A percentile compares a stretch with the other conserved stretches of the same genome.
These are phyloP conservation scores for Calonectria honghensis DNA, from an alignment of 2,329 filamentous ascomycete genomes.

Conservation along the genomic window DNA sequence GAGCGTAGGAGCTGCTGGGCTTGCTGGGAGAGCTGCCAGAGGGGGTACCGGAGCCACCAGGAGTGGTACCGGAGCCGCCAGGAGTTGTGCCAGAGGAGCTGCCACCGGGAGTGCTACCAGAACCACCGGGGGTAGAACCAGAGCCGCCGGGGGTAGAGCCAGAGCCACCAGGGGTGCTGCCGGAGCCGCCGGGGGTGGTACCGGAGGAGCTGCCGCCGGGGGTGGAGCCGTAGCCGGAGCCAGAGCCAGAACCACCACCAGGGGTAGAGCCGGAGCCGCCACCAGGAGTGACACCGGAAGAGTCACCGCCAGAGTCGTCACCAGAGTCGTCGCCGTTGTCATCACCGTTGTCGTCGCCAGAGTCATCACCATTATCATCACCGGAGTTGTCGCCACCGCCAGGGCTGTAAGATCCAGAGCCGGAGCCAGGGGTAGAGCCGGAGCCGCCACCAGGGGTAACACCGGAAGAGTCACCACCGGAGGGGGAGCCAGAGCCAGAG, in stretches of 20 bases:
- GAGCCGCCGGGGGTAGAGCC: not conserved
- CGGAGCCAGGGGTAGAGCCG: not conserved
- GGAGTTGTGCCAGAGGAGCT: not conserved
- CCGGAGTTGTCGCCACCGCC: not conserved
- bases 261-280: not conserved
- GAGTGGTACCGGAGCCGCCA: not conserved
- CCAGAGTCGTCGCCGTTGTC: conserved; percentile 1
- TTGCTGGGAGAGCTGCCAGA: not conserved
- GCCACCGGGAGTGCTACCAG: too few species aligned
- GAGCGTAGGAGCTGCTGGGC: not conserved
- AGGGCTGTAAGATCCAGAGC: conserved; percentile 3
- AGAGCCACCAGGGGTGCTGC: not conserved
- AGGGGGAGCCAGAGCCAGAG: not conserved
- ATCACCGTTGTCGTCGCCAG: not conserved
- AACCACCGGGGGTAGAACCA: not conserved
- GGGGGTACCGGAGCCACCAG: not conserved
- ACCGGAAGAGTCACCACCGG: not conserved
- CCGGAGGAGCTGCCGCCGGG: not conserved
- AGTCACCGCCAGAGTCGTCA: not conserved
- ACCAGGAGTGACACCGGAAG: not conserved
- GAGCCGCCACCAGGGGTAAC: not conserved
- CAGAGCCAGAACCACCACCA: not conserved
- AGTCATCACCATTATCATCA: not conserved
- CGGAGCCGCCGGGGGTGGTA: not conserved
- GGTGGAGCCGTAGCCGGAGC: not conserved